A percentile compares a stretch with the other conserved stretches of the same genome.
phyloP scores from a whole-genome alignment of 148 eudicot genomes.

The Fagopyrum homotropicum region DNA sequence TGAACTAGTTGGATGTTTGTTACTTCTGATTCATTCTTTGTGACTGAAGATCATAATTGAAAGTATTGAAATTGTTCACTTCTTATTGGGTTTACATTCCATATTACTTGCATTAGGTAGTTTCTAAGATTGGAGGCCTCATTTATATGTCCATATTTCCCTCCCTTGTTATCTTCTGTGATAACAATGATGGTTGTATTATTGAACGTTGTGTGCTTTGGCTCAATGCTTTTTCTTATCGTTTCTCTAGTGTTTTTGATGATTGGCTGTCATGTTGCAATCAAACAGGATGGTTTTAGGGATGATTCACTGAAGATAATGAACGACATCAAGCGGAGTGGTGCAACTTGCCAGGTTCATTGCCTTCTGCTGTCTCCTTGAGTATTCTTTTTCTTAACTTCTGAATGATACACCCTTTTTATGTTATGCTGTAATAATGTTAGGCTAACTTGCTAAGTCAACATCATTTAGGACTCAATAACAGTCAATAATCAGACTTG shows the following conservation, averaged over 20 bases:
- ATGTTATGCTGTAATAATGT: background rate
- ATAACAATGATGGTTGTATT: background rate
- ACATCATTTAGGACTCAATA: background rate
- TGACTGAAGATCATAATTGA: background rate
- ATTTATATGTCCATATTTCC: background rate
- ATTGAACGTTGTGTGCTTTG: background rate
- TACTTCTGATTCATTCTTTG: background rate
- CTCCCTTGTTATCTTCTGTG: background rate
- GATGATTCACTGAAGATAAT: slow-evolving; percentile 39
- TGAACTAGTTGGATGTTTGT: background rate
- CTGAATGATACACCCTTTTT: background rate
- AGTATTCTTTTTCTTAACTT: background rate
- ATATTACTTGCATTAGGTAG: background rate
- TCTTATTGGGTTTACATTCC: background rate
- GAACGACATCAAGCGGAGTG: slow-evolving; percentile 30
- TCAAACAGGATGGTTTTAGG: slow-evolving; percentile 17
- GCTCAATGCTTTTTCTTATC: background rate
- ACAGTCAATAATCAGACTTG: background rate
- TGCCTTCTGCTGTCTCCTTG: background rate
- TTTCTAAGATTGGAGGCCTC: background rate
- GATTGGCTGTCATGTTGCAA: background rate
- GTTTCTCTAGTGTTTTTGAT: slow-evolving; percentile 8
- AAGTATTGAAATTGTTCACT: background rate
- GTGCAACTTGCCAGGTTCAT: slow-evolving; percentile 30
- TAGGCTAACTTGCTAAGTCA: background rate